Evolutionary conservation across 169 alveolate species (phyloP), one percentile per base, ranked within the genome.

Genomic region (Eimeria falciformis): DNA sequence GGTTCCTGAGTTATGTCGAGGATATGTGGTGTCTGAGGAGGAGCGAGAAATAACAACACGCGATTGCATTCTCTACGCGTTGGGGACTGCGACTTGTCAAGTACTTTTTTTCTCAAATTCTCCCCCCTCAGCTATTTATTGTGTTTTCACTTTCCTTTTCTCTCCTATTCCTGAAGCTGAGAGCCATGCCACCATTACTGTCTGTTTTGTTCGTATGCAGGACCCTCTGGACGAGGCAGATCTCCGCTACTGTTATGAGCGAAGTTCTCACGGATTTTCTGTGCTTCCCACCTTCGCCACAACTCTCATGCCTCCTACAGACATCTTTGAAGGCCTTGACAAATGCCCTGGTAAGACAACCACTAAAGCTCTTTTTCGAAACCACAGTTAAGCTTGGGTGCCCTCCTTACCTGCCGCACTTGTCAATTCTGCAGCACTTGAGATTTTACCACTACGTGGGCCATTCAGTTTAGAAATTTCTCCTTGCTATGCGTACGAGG

Each of bases 221-320:
- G 97, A 96, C 88, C 97, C 97, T 33, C 45, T 95, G 91, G 95
- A 96, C 92, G 92, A 55, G 29, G 75, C 78, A 11, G 97, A 97
- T 18, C 90, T 95, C 45, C 65, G 78, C 17, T 97, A 88, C 58
- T 96, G 98, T 29, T 97, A 96, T 75, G 98, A 97, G 95, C 25
- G 40, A 11, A 71, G 85, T 29, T 66, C 89, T 55, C 96, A 91
- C n/a, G 95, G 94, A 27, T 96, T 96, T 85, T 45, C 65, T n/a
- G 85, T 91, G 2, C 69, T 96, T 29, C 97, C 97, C 11, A 94
- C 97, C 18, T 94, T 94, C 62, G 96, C 97, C 43, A 83, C 95
- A 1, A 92, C 94, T 7, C 92, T 96, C 55, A 93, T 92, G 6
- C 66, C 83, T 40, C 45, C 92, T 5, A 96, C 95, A 18, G 92